A percentile compares a stretch with the other conserved stretches of the same genome.
phyloP scores from a whole-genome alignment of 1,139 yeast genomes.

The Sugiyamaella xylanicola region DNA sequence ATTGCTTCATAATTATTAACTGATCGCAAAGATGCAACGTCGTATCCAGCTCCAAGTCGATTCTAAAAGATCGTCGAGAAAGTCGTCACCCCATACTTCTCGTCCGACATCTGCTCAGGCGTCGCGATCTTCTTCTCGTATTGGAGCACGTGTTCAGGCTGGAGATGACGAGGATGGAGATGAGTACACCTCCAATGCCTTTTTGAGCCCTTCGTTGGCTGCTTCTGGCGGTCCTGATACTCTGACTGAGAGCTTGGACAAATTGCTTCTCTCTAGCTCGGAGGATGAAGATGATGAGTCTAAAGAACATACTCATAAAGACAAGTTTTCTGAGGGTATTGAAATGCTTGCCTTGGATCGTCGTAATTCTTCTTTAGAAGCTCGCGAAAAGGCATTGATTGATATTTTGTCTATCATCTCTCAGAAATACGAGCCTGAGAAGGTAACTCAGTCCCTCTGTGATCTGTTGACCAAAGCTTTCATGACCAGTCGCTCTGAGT shows the following conservation, averaged over 20 bases:
- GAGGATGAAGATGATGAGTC: slow-evolving; percentile 20
- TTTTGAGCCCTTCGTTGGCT: slow-evolving; percentile 27
- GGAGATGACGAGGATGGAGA: slow-evolving; percentile 35
- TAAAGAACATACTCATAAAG: slow-evolving; percentile 24
- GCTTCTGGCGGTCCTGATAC: slow-evolving; percentile 26
- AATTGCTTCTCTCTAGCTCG: slow-evolving; percentile 22
- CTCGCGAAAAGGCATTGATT: slow-evolving; percentile 41
- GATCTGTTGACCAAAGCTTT: slow-evolving; percentile 34
- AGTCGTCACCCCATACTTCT: slow-evolving; percentile 25
- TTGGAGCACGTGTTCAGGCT: slow-evolving; percentile 26
- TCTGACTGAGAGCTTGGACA: slow-evolving; percentile 29
- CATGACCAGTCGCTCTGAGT: slow-evolving; percentile 36
- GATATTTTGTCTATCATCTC: slow-evolving; percentile 35
- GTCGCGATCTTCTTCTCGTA: slow-evolving; percentile 30
- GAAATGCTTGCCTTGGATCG: slow-evolving; percentile 39
- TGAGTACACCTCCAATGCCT: slow-evolving; percentile 32
- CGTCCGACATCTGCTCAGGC: slow-evolving; percentile 25
- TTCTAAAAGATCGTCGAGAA: slow-evolving; percentile 24
- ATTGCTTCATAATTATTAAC: too few species aligned
- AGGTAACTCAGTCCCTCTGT: slow-evolving; percentile 27
- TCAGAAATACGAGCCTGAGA: slow-evolving; percentile 40
- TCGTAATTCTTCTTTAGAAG: slow-evolving; percentile 38
- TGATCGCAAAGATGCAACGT: slow-evolving; percentile 23
- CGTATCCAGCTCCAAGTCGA: slow-evolving; percentile 27
- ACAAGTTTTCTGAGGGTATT: slow-evolving; percentile 34